A percentile compares a stretch with the other conserved stretches of the same genome.
Evolutionary conservation across 495 filamentous ascomycete genomes (phyloP).

Genomic region (Aspergillus incahuasiensis): DNA sequence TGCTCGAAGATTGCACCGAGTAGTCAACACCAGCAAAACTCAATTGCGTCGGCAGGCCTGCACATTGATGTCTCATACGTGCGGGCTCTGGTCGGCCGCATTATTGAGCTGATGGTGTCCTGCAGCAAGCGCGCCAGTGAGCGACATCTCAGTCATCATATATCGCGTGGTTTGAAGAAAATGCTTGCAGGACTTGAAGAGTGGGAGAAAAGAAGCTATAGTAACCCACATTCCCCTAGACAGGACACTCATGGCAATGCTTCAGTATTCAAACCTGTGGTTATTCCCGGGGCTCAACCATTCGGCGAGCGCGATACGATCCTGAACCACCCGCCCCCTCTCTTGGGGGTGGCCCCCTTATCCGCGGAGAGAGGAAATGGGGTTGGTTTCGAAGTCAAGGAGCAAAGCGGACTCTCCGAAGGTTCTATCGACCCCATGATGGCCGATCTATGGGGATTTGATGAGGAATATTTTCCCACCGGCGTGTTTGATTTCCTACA

Average conservation of each 20-base stretch:
- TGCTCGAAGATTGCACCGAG: conserved; percentile 32
- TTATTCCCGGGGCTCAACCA: conserved; percentile 38
- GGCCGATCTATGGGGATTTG: conserved; percentile 46
- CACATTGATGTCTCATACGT: conserved; percentile 40
- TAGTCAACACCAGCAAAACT: conserved; percentile 30
- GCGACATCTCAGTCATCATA: conserved; percentile 50
- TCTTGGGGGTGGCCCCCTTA: conserved; percentile 41
- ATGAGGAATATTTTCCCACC: conserved; percentile 47
- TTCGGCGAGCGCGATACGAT: conserved; percentile 40
- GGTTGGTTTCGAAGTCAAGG: conserved; percentile 27
- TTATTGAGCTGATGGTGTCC: conserved; percentile 45
- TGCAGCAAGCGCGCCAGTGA: conserved; percentile 48
- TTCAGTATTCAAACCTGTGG: conserved; percentile 38
- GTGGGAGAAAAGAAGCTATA: conserved; percentile 39
- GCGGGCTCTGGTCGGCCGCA: conserved; percentile 39
- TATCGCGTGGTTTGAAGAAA: conserved; percentile 48
- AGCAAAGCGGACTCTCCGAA: conserved; percentile 36
- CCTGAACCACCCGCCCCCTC: conserved; percentile 36
- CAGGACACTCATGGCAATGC: conserved; percentile 22
- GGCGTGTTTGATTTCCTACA: conserved; percentile 48
- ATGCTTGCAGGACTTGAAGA: conserved; percentile 47
- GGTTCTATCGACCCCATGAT: conserved; percentile 46
- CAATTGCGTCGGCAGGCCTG: conserved; percentile 43
- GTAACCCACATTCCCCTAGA: conserved; percentile 18
- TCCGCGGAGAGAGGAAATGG: conserved; percentile 42